These are phyloP conservation scores for Aspergillus biplanus DNA, from an alignment of 495 filamentous ascomycete genomes.

Conservation along the genomic window DNA sequence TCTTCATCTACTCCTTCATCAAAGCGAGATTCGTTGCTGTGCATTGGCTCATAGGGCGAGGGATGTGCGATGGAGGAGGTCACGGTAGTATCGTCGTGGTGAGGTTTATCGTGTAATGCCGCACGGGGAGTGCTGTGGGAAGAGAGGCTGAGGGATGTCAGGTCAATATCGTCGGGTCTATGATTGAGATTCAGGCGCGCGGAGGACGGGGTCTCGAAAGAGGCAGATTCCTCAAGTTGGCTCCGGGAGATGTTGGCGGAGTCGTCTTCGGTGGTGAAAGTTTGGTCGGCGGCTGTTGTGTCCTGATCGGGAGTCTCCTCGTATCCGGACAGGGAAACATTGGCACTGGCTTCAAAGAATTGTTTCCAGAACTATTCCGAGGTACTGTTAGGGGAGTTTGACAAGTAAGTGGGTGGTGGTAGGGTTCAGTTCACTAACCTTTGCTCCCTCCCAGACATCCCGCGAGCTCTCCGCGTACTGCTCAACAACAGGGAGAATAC, in stretches of 20 bases:
- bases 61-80: constrained; percentile 60
- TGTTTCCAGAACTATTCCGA: constrained; percentile 89
- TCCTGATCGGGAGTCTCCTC: constrained; percentile 70
- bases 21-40: constrained; percentile 32
- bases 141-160: constrained; percentile 59
- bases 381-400: not conserved
- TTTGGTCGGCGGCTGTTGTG: constrained; percentile 47
- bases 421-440: constrained; percentile 54
- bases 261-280: constrained; percentile 53
- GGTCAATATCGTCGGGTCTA: constrained; percentile 54
- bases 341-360: constrained; percentile 98
- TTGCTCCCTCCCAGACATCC: constrained; percentile 95
- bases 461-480: constrained; percentile 93
- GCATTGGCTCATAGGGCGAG: constrained; percentile 37
- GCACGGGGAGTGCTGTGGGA: constrained; percentile 56
- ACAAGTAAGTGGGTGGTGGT: not conserved
- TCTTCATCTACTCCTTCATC: constrained; percentile 36
- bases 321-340: constrained; percentile 95
- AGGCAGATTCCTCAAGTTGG: constrained; percentile 33
- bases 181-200: constrained; percentile 30
- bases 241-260: constrained; percentile 52
- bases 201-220: constrained; percentile 43
- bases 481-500: constrained; percentile 92
- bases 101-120: constrained; percentile 43
- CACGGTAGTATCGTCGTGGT: constrained; percentile 62